phyloP scores from a whole-genome alignment of 2,329 filamentous ascomycete genomes.

The Simplicillium aogashimaense region DNA sequence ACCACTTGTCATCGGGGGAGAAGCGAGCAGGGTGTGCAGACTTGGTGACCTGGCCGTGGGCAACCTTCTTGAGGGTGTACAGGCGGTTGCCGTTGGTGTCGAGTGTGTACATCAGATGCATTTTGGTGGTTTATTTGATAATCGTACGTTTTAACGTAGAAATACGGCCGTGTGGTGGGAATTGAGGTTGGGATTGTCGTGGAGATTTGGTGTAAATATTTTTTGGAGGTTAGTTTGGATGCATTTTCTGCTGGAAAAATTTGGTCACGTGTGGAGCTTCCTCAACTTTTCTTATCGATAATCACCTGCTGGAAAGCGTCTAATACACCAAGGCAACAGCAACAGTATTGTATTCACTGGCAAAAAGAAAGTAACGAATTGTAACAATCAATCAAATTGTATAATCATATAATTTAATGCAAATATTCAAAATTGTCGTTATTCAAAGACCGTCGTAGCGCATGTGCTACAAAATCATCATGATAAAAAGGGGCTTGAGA shows the following conservation, averaged over 20 bases:
- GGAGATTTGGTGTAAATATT: background rate
- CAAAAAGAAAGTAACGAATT: too few relatives aligned
- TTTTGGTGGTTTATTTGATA: slow-evolving; percentile 16
- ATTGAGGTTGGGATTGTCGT: background rate
- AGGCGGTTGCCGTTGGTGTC: slow-evolving; percentile 74
- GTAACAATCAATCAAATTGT: too few relatives aligned
- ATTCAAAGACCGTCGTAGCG: too few relatives aligned
- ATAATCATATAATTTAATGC: too few relatives aligned
- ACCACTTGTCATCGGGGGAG: slow-evolving; percentile 98
- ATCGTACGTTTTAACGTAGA: background rate
- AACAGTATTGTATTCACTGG: background rate
- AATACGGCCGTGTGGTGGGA: slow-evolving; percentile 1
- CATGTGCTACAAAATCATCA: too few relatives aligned
- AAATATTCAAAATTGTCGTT: too few relatives aligned
- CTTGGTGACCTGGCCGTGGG: slow-evolving; percentile 79
- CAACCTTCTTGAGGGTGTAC: slow-evolving; percentile 92
- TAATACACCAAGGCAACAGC: too few relatives aligned
- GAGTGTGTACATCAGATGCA: slow-evolving; percentile 74
- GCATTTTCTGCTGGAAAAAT: background rate
- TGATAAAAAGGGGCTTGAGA: too few relatives aligned
- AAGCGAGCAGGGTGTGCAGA: slow-evolving; percentile 93
- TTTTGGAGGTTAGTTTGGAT: background rate
- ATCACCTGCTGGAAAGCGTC: too few relatives aligned
- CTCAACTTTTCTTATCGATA: too few relatives aligned
- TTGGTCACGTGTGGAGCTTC: background rate